Evolutionary conservation across 176 grass and related monocot genomes (phyloP), one percentile per base, ranked within the genome.

Genomic region (Zoysia japonica): DNA sequence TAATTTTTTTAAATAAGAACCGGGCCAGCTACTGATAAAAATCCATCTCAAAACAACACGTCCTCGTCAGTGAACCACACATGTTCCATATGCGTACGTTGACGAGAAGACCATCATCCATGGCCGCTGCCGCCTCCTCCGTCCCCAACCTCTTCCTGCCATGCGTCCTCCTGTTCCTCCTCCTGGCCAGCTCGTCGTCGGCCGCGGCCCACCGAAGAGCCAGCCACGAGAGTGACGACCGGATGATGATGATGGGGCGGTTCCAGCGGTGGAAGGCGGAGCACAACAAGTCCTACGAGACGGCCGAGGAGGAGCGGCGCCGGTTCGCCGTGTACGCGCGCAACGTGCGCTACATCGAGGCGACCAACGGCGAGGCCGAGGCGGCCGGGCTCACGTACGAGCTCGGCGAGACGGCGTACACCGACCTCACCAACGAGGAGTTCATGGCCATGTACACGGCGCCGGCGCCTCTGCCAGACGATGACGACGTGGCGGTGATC

Each of bases 371-470:
- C 3, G 53, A 50, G n/a, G 86, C 52, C 1, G 52, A n/a, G 44
- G 85, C 49, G 9, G 61, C 74, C 11, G 86, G 86, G 9, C 86
- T 88, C 62, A 74, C 86, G 1, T 88, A 88, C 86, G 80, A 88
- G 75, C 86, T 88, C 75, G 86, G 86, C 53, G 86, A 88, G 80
- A 84, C 86, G 4, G 75, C 86, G 10, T 88, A 47, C 86, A 88
- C 86, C 45, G 86, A 88, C 69, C 86, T 88, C 69, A 84, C 86
- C 75, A 88, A 72, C 86, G 52, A 69, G n/a, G 86, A 88, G 86
- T 88, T 88, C 86, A 47, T 47, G 19, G 86, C 75, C 75, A 88
- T 88, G 80, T 88, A 88, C 80, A 88, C 86, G 6, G 37, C 52
- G 11, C 14, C 28, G 28, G 56, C 56, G 9, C 4, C 20, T 19